Evolutionary conservation across 306 rosid genomes (phyloP).

Genomic region (Fragaria vesca): DNA sequence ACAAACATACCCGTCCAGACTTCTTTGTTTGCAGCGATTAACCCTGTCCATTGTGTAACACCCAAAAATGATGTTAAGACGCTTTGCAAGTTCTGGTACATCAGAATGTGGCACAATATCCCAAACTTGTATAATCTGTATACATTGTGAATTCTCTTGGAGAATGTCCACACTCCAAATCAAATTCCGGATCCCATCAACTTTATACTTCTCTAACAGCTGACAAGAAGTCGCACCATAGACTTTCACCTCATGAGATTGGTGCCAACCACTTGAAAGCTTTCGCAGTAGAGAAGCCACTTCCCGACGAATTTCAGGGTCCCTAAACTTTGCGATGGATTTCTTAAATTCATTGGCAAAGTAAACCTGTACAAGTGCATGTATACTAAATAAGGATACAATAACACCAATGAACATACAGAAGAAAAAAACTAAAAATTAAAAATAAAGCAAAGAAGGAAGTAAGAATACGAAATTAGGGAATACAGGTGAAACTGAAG

Average conservation of each 20-base stretch:
- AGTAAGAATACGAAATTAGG: neutral
- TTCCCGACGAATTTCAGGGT: neutral
- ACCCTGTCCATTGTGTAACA: neutral
- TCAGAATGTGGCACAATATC: neutral
- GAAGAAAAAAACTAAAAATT: neutral
- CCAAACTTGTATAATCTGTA: neutral
- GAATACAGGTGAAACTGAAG: neutral
- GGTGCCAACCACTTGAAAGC: neutral
- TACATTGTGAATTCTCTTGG: neutral
- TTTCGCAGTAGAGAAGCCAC: neutral
- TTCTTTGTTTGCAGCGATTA: neutral
- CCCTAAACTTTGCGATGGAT: neutral
- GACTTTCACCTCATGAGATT: neutral
- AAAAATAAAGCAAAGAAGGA: neutral
- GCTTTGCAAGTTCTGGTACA: neutral
- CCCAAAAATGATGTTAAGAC: neutral
- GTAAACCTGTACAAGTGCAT: neutral
- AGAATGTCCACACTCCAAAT: neutral
- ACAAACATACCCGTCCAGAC: neutral
- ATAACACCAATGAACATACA: neutral
- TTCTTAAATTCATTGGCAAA: neutral
- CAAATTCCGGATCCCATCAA: neutral
- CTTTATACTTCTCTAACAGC: neutral
- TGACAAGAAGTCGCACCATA: neutral
- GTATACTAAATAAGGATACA: neutral